Evolutionary conservation across 805 yeast genomes (phyloP).

Genomic region (Metschnikowia corniflorae): DNA sequence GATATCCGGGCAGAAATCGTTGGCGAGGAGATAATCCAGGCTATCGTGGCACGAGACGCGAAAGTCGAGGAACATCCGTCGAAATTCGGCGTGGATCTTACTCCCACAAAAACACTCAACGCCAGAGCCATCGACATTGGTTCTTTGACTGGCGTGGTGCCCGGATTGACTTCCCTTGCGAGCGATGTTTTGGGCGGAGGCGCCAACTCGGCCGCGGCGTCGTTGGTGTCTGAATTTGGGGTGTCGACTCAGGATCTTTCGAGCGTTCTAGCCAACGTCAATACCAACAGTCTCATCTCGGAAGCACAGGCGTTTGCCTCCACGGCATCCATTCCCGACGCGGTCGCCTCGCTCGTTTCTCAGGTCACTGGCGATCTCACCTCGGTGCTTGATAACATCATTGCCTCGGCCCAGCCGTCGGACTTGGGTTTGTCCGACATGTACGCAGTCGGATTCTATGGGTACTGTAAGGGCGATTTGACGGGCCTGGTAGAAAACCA

Average conservation of each 20-base stretch:
- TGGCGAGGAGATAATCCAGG: background rate
- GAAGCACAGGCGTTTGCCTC: conserved; percentile 13
- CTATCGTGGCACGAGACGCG: too few relatives aligned
- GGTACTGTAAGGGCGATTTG: conserved; percentile 37
- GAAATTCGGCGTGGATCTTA: background rate
- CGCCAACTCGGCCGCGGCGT: conserved; percentile 4
- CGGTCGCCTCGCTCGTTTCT: conserved; percentile 16
- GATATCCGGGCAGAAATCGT: conserved; percentile 1
- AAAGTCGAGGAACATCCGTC: too few relatives aligned
- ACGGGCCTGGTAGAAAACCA: conserved; percentile 4
- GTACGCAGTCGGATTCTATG: conserved; percentile 40
- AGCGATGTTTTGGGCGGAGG: conserved; percentile 1
- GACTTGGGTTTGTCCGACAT: conserved; percentile 41
- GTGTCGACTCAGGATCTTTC: conserved; percentile 9
- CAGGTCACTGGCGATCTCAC: conserved; percentile 10
- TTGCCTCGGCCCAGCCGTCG: conserved; percentile 20
- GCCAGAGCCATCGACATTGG: conserved; percentile 3
- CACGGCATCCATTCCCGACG: conserved; percentile 14
- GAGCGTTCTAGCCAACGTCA: conserved; percentile 5
- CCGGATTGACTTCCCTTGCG: conserved; percentile 7
- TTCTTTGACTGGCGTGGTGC: conserved; percentile 5
- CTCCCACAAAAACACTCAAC: conserved; percentile 7
- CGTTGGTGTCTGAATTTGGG: conserved; percentile 6
- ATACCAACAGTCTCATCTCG: conserved; percentile 9
- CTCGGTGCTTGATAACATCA: conserved; percentile 21